Percentiles rank a stretch among this genome's conserved stretches.
phyloP scores from a whole-genome alignment of 2,329 filamentous ascomycete genomes.

The Arthrobotrys musiformis region DNA sequence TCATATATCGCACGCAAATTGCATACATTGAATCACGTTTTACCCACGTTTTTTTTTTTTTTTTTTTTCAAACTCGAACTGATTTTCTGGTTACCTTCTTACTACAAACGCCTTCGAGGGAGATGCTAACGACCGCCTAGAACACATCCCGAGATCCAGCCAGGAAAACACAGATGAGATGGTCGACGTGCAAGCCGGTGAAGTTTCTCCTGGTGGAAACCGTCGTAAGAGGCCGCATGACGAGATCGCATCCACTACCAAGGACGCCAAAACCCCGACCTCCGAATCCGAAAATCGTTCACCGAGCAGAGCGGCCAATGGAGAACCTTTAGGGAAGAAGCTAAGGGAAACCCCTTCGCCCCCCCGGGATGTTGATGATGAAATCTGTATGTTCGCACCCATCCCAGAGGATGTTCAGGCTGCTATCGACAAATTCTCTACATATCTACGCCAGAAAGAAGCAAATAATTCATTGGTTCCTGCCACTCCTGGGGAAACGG shows the following conservation, averaged over 20 bases:
- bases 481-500: background rate
- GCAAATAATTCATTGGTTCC: constrained; percentile 6
- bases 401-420: constrained; percentile 16
- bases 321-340: constrained; percentile 49
- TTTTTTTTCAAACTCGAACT: background rate
- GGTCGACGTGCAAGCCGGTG: constrained; percentile 38
- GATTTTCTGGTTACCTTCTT: background rate
- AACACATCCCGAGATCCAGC: constrained; percentile 10
- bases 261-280: constrained; percentile 26
- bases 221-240: constrained; percentile 47
- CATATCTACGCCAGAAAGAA: background rate
- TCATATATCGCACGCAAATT: background rate
- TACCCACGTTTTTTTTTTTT: background rate
- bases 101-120: background rate
- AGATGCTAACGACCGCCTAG: background rate
- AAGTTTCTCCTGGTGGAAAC: constrained; percentile 46
- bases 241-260: constrained; percentile 37
- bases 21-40: background rate
- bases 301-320: constrained; percentile 45
- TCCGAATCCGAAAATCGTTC: constrained; percentile 34
- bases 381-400: constrained; percentile 44
- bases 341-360: constrained; percentile 41
- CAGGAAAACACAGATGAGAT: constrained; percentile 34
- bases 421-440: background rate
- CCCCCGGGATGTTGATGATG: constrained; percentile 33